Base-by-base conservation (phyloP, 345 rosid genomes). In the Corymbia maculata region DNA sequence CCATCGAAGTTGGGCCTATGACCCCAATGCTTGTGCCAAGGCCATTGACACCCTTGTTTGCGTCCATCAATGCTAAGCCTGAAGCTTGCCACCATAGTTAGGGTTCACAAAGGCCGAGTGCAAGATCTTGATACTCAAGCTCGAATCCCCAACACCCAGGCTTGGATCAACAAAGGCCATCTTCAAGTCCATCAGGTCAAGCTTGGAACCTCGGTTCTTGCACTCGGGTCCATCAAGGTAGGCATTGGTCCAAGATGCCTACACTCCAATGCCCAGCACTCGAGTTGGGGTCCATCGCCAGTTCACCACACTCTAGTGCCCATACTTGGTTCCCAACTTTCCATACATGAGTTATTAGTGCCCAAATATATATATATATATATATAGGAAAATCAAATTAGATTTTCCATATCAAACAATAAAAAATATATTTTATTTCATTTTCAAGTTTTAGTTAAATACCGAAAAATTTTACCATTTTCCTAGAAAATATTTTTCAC, bases 71-170 rank as follows among this genome's bases (percentile, higher is more conserved):
- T 21, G 61, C 12, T 26, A 0, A 1, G 28, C 28, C 2, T 12
- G 2, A 4, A 55, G 12, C 12, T 0, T 0, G 1, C 61, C 61
- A 55, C 61, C 2, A 36, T 36, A 36, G 42, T 36, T 55, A 0
- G 61, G 61, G 28, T 55, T 6, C 28, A 55, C 28, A 55, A 2
- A 55, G 1, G 61, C 22, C 12, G 12, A 55, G 26, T 1, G 1
- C 0, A 0, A 2, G 12, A 55, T 55, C 61, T 22, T 21, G 21
- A 5, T 55, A 55, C 61, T 21, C 0, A 1, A 4, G 24, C 61
- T 55, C 6, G 0, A 55, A 22, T 55, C 13, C 28, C 28, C 61
- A 55, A 55, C 61, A 55, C 13, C 0, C 0, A 0, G 26, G 28
- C 0, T 28, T 36, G 22, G 22, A 55, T 55, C 61, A 26, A 55